Evolutionary conservation across 2,329 filamentous ascomycete species (phyloP), one percentile per base, ranked within the genome.

Genomic region (Raffaelea albimanens): DNA sequence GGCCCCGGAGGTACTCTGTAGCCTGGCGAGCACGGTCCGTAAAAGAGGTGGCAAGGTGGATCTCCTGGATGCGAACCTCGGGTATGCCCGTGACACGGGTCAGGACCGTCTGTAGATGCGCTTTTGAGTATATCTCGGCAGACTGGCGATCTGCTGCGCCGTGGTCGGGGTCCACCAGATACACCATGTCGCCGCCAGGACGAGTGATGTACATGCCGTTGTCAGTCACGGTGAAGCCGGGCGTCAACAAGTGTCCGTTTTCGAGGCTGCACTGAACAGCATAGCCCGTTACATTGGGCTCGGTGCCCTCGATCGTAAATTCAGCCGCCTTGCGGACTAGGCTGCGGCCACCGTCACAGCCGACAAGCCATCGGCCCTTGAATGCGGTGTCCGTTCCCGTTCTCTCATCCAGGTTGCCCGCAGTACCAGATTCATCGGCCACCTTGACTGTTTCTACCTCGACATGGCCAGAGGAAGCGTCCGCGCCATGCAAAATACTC

Each of bases 191-290:
- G 20, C 42, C 42, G 38, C 43, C 41, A n/a, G 38, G 20, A 18
- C 38, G 34, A 2, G 43, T 34, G 49, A 45, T 38, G 38, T 61
- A 63, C 54, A 66, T 53, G 13, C 61, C 63, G 53, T 21, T 18
- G 3, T 73, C 70, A 21, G 64, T 64, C 16, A 72, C 64, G 47
- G 67, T 66, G 50, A 73, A 73, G 11, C 67, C 59, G 36, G 70
- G 67, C 3, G 59, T n/a, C n/a, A n/a, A n/a, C n/a, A n/a, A n/a
- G n/a, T n/a, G n/a, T 57, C 54, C 52, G 10, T 61, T 44, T n/a
- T 65, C 62, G 4, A 67, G 45, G 5, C 65, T 59, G 45, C 59
- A 61, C 8, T 61, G 49, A 11, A 58, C 56, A 3, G 56, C 51
- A 49, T 66, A 68, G 14, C 60, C 62, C 7, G 62, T 67, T 16